phyloP scores from a whole-genome alignment of 2,329 filamentous ascomycete species.

The Botrytis elliptica region DNA sequence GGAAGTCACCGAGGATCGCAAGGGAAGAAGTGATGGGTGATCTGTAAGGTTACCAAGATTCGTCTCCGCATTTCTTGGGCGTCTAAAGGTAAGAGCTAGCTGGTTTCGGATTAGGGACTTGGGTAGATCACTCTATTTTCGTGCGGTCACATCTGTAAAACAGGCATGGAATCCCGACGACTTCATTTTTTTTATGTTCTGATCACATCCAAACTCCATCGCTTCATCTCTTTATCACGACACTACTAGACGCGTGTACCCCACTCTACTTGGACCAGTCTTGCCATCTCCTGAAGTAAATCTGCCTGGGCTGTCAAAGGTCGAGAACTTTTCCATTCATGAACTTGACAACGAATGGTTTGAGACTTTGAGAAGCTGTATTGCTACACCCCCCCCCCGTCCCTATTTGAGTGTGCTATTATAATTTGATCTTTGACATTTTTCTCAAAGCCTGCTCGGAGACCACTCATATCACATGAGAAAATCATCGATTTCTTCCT shows the following conservation, averaged over 20 bases:
- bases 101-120: neutral
- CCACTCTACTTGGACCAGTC: neutral
- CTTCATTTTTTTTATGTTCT: neutral
- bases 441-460: no score
- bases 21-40: neutral
- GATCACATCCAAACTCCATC: neutral
- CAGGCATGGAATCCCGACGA: slow-evolving; percentile 1
- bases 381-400: neutral
- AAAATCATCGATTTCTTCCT: neutral
- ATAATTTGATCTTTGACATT: neutral
- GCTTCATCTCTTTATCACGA: neutral
- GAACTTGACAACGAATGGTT: neutral
- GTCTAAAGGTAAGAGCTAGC: slow-evolving; percentile 9
- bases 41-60: slow-evolving; percentile 9
- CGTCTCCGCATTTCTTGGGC: slow-evolving; percentile 5
- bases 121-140: neutral
- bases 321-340: neutral
- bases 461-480: neutral
- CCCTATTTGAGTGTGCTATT: neutral
- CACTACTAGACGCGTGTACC: neutral
- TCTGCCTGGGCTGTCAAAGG: neutral
- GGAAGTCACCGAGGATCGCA: neutral
- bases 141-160: neutral
- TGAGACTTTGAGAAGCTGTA: neutral
- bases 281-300: neutral